Percentiles rank a stretch among this genome's conserved stretches.
phyloP scores from a whole-genome alignment of 75 land plant species.

The Larix kaempferi region DNA sequence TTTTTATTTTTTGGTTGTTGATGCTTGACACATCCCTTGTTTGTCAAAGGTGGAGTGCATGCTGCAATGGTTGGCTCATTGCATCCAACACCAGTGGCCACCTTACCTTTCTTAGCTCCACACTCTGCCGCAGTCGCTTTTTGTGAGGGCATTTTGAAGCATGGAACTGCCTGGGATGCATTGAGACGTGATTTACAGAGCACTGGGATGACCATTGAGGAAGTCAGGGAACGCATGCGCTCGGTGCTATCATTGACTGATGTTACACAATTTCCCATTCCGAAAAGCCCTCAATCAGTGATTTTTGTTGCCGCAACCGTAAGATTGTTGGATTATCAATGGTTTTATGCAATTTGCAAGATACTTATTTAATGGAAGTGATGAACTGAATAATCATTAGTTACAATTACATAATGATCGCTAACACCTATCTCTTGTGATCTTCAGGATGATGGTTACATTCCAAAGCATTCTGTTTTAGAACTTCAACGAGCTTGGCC shows the following conservation, averaged over 20 bases:
- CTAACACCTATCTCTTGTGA: not conserved
- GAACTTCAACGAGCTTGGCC: constrained; percentile 98
- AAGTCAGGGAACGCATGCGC: constrained; percentile 88
- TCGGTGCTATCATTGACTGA: constrained; percentile 89
- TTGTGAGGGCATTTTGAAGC: constrained; percentile 87
- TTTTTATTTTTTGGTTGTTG: not conserved
- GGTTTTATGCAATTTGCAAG: not conserved
- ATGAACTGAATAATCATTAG: no score
- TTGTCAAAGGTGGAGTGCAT: constrained; percentile 87
- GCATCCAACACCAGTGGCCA: constrained; percentile 88
- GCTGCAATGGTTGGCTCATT: constrained; percentile 99
- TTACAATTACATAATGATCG: constrained; percentile 6
- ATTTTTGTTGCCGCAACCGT: constrained; percentile 97
- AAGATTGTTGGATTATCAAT: constrained; percentile 20
- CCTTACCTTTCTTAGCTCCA: constrained; percentile 91
- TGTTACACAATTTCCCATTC: constrained; percentile 91
- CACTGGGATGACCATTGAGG: constrained; percentile 72
- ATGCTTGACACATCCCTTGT: not conserved
- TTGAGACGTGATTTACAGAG: constrained; percentile 64
- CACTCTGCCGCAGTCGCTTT: constrained; percentile 97
- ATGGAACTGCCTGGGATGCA: constrained; percentile 98
- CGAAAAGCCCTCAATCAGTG: constrained; percentile 79
- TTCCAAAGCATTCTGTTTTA: constrained; percentile 82
- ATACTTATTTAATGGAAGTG: no score
- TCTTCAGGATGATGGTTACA: constrained; percentile 93